A percentile compares a stretch with the other conserved stretches of the same genome.
Conservation (phyloP, 768 basidiomycete species). For the Dioszegia crocea region DNA sequence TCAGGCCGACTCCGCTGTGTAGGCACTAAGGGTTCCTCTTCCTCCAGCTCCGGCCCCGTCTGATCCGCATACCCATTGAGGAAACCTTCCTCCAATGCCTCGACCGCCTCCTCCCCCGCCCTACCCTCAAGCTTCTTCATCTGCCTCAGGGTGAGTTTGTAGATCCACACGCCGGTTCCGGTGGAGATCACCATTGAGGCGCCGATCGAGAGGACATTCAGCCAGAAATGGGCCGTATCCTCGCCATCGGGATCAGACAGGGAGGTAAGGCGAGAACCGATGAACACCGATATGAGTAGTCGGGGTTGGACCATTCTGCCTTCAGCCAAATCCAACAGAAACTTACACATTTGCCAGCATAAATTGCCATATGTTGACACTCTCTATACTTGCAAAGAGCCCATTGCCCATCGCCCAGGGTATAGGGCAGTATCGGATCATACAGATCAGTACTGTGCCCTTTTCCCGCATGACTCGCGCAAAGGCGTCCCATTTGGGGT, state of each 20-base stretch:
- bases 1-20: constrained; percentile 4
- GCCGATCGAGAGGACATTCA: constrained; percentile 43
- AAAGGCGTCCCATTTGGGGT: constrained; percentile 48
- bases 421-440: constrained; percentile 49
- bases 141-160: constrained; percentile 42
- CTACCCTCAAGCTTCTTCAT: constrained; percentile 39
- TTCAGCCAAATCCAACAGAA: neutral
- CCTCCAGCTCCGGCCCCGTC: constrained; percentile 14
- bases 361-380: constrained; percentile 44
- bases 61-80: constrained; percentile 35
- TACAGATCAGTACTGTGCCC: constrained; percentile 45
- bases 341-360: constrained; percentile 46
- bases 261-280: constrained; percentile 48
- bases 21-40: constrained; percentile 10
- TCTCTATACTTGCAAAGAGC: constrained; percentile 48
- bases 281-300: constrained; percentile 46
- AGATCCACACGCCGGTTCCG: constrained; percentile 43
- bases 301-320: constrained; percentile 40
- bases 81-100: constrained; percentile 33
- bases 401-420: constrained; percentile 49
- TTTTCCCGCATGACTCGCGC: constrained; percentile 47
- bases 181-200: constrained; percentile 29
- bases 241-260: constrained; percentile 27
- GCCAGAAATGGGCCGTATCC: constrained; percentile 43
- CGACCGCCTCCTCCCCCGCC: constrained; percentile 41